These are phyloP conservation scores for Tetrapisispora fleetii DNA, from an alignment of 805 yeast genomes.

Conservation along the genomic window DNA sequence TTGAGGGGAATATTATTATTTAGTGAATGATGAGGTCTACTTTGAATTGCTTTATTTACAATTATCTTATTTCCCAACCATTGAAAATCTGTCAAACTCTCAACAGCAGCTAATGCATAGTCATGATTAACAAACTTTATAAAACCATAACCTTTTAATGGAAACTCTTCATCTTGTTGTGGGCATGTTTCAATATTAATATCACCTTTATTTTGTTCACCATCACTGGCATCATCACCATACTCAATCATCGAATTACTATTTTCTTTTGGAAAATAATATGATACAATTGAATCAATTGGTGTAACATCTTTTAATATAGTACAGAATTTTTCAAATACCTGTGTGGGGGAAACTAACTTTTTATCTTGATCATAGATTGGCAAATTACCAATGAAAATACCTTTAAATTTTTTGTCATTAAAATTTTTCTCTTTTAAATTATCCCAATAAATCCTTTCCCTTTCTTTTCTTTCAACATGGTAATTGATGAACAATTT, in stretches of 20 bases:
- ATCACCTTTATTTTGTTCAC: not conserved
- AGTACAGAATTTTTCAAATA: conserved; percentile 35
- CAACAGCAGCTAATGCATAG: conserved; percentile 40
- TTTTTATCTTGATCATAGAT: conserved; percentile 29
- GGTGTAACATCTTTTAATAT: conserved; percentile 35
- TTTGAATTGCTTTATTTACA: conserved; percentile 34
- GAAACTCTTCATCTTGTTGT: conserved; percentile 9
- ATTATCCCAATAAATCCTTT: conserved; percentile 28
- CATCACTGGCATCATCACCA: not conserved
- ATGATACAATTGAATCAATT: conserved; percentile 17
- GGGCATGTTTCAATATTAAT: conserved; percentile 5
- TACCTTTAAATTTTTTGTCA: conserved; percentile 40
- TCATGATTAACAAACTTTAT: conserved; percentile 41
- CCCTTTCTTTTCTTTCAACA: conserved; percentile 53
- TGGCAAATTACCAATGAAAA: conserved; percentile 47
- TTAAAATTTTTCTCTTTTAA: conserved; percentile 33
- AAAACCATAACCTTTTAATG: conserved; percentile 41
- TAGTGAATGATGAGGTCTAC: conserved; percentile 8
- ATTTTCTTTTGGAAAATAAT: conserved; percentile 24
- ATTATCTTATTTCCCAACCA: conserved; percentile 24
- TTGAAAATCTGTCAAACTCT: conserved; percentile 37
- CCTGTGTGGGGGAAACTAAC: conserved; percentile 12
- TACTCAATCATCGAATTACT: conserved; percentile 9
- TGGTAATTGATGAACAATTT: conserved; percentile 48
- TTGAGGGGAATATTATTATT: not conserved